A percentile compares a stretch with the other conserved stretches of the same genome.
phyloP scores from a whole-genome alignment of 257 asterid species.

The Solanum sejunctum region DNA sequence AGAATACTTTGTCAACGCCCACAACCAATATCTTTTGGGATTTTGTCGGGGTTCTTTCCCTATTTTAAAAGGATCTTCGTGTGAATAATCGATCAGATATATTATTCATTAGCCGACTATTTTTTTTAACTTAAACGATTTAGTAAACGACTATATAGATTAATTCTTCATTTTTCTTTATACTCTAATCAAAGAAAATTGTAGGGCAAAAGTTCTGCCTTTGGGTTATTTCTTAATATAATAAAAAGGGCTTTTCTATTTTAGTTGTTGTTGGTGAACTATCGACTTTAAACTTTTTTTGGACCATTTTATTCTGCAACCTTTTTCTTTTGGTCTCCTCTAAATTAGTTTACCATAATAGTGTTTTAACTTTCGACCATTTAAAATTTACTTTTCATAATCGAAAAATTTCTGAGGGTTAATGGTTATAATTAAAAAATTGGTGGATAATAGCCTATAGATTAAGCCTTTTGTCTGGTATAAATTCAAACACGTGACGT shows the following conservation, averaged over 20 bases:
- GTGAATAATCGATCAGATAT: too few relatives aligned
- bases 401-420: not conserved
- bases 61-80: not conserved
- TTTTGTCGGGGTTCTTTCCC: not conserved
- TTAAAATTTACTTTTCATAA: not conserved
- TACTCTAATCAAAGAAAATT: not conserved
- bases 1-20: not conserved
- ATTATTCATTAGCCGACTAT: fast-evolving
- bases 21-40: not conserved
- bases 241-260: not conserved
- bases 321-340: not conserved
- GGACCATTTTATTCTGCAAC: not conserved
- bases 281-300: not conserved
- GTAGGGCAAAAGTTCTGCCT: not conserved
- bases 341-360: not conserved
- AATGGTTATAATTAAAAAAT: not conserved
- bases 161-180: not conserved
- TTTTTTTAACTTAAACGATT: not conserved
- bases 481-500: not conserved
- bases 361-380: not conserved
- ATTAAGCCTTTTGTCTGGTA: not conserved
- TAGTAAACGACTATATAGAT: not conserved
- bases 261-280: constrained; percentile 33
- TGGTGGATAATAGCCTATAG: not conserved
- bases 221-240: not conserved